Conservation (phyloP, 805 yeast genomes). For the Sugiyamaella marilandica region DNA sequence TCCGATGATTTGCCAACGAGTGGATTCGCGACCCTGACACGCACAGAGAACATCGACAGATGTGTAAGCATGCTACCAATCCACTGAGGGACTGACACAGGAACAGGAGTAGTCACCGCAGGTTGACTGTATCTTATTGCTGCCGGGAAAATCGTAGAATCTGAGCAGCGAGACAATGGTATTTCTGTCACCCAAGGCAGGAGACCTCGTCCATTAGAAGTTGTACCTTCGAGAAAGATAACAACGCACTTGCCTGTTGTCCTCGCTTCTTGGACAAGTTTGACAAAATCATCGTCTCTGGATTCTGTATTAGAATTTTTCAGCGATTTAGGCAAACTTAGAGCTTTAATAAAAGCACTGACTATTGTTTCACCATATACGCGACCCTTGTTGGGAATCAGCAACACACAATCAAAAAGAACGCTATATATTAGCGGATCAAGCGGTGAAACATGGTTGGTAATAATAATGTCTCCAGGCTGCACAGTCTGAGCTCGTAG, state of each 20-base stretch:
- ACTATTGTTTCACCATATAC: conserved; percentile 13
- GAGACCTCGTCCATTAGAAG: conserved; percentile 76
- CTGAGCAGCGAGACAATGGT: conserved; percentile 21
- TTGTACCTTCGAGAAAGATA: conserved; percentile 73
- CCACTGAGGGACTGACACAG: conserved; percentile 27
- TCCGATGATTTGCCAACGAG: conserved; percentile 15
- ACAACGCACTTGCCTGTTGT: conserved; percentile 44
- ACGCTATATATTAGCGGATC: conserved; percentile 42
- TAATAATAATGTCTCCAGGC: conserved; percentile 47
- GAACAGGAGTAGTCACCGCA: conserved; percentile 33
- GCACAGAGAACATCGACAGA: conserved; percentile 25
- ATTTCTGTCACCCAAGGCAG: conserved; percentile 47
- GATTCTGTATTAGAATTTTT: not conserved
- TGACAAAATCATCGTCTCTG: conserved; percentile 9
- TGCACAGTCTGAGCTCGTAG: conserved; percentile 30
- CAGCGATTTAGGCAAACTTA: conserved; percentile 12
- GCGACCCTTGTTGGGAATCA: conserved; percentile 31
- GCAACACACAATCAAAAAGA: conserved; percentile 28
- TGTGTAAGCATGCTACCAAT: conserved; percentile 20
- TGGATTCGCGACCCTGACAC: conserved; percentile 29
- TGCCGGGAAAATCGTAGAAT: conserved; percentile 25
- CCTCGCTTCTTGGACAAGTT: conserved; percentile 24
- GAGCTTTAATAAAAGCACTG: conserved; percentile 21
- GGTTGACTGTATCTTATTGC: conserved; percentile 33
- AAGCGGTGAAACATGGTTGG: conserved; percentile 56